These are phyloP conservation scores for Craspedostauros australis DNA, from an alignment of 108 stramenopile genomes.

Conservation along the genomic window DNA sequence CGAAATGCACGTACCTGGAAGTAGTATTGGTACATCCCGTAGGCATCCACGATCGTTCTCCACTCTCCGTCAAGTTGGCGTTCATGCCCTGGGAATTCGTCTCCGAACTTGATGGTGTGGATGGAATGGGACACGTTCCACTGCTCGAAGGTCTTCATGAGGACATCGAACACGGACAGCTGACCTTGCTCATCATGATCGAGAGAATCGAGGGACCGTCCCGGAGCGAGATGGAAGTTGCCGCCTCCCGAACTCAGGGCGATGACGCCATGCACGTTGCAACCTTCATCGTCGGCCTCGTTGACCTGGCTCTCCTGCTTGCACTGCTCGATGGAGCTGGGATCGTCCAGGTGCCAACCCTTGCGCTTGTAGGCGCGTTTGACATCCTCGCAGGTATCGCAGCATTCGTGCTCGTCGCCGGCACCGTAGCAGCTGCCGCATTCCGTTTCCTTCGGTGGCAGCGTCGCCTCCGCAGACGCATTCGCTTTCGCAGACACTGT, in stretches of 20 bases:
- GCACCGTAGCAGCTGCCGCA: conserved; percentile 98
- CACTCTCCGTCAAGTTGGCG: conserved; percentile 74
- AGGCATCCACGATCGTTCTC: conserved; percentile 60
- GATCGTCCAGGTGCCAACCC: conserved; percentile 78
- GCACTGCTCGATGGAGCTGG: conserved; percentile 58
- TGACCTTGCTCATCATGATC: not conserved
- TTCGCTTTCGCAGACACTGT: not conserved
- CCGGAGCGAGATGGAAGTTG: conserved; percentile 94
- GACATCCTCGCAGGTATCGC: conserved; percentile 94
- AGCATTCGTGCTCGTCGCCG: conserved; percentile 88
- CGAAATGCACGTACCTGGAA: conserved; percentile 87
- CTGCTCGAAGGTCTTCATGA: conserved; percentile 63
- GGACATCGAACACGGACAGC: conserved; percentile 16
- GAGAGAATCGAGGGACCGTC: conserved; percentile 15
- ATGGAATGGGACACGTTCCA: conserved; percentile 91
- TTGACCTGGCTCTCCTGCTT: conserved; percentile 9
- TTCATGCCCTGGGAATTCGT: conserved; percentile 47
- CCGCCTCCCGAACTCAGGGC: conserved; percentile 85
- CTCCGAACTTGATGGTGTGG: conserved; percentile 85
- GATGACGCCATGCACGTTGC: conserved; percentile 84
- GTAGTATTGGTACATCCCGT: conserved; percentile 94
- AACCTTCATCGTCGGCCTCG: conserved; percentile 76
- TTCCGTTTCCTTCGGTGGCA: conserved; percentile 39
- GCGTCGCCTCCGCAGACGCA: not conserved
- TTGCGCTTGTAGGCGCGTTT: conserved; percentile 81